Base-by-base conservation (phyloP, 345 rosid species). In the Erucastrum elatum region DNA sequence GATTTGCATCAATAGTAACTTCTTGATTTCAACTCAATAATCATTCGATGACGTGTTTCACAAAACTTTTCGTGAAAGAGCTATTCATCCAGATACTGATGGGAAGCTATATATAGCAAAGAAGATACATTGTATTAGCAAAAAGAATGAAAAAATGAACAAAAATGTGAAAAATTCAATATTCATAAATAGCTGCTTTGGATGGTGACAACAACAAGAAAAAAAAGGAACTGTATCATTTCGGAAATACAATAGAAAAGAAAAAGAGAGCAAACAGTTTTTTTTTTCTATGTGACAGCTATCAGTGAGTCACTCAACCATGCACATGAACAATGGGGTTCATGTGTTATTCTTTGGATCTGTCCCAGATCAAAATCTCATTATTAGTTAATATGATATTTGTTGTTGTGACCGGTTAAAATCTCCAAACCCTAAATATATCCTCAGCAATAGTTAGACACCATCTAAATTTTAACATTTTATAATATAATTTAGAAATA, bases 281-380 rank as follows among this genome's bases (percentile, higher is more conserved):
- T 46, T 73, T 79, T 73, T 79, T 53, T 79, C 49, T 49, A 31
- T 58, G 44, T 62, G 83, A 80, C 83, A 80, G 80, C 82, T 79
- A 68, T 79, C 70, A 79, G 4, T 74, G 78, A 68, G 66, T 68
- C 82, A 79, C 78, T 62, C 68, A 68, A 68, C 78, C 25, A 74
- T 79, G 70, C 82, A 74, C 70, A 68, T 79, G 82, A 73, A 79
- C 70, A 79, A 73, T 79, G 73, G 77, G 53, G 73, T 78, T 78
- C 82, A 78, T 78, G 82, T 72, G 82, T 79, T 79, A 27, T 16
- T 74, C 58, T 79, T 62, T 68, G 70, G 82, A 79, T 79, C 65
- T 68, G 70, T 51, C 71, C 70, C 70, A 68, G 8, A 34, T 55
- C 37, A 67, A 66, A 25, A 6, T 51, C 65, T 61, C 56, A 51